Conservation (phyloP, 768 basidiomycete genomes). For the Termitomyces sp. region DNA sequence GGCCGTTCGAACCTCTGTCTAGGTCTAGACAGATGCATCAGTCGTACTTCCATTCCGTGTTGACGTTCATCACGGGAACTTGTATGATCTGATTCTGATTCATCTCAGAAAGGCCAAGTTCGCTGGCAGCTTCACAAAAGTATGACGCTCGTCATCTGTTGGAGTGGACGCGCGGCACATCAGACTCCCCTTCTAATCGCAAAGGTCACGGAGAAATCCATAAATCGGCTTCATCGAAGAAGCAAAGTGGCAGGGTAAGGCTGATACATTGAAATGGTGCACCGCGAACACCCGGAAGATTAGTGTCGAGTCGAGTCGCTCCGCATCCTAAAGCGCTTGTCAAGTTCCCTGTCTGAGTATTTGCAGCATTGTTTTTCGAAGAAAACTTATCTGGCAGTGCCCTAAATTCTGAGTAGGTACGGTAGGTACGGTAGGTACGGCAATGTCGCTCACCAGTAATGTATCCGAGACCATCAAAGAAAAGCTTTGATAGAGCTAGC, state of each 20-base stretch:
- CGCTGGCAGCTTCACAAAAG: background rate
- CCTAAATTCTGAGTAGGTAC: background rate
- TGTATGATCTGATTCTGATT: background rate
- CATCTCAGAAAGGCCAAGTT: background rate
- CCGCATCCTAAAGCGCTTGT: background rate
- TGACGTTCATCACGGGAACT: background rate
- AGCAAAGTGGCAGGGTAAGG: background rate
- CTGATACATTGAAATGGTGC: background rate
- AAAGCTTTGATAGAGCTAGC: background rate
- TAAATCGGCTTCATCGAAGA: background rate
- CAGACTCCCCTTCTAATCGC: background rate
- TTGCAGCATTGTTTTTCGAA: too few relatives aligned
- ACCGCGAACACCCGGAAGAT: background rate
- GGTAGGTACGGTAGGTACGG: too few relatives aligned
- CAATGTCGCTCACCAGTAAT: background rate
- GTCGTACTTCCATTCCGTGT: background rate
- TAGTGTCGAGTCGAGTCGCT: background rate
- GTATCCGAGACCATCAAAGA: background rate
- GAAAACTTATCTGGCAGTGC: background rate
- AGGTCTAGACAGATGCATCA: background rate
- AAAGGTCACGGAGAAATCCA: background rate
- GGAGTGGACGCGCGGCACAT: background rate
- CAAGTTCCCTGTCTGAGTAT: background rate
- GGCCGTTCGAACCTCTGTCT: background rate
- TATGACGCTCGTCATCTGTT: background rate